These are phyloP conservation scores for Hippophae gyantsensis DNA, from an alignment of 306 rosid genomes.

Conservation along the genomic window DNA sequence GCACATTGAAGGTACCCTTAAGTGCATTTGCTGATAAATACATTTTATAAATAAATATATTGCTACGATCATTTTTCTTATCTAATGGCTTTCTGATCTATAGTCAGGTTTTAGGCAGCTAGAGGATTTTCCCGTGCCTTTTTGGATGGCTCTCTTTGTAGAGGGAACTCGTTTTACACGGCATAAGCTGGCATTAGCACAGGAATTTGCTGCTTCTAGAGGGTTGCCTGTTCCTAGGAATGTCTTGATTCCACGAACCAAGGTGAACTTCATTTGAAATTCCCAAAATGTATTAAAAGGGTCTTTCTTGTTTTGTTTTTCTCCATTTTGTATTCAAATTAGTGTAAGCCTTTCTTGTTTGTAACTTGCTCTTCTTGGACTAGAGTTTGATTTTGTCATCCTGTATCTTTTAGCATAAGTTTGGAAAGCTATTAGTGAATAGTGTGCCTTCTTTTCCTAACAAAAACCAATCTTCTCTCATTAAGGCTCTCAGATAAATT, in stretches of 20 bases:
- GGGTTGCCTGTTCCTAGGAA: slow-evolving; percentile 71
- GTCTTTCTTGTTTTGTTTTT: too few species aligned
- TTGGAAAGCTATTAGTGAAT: neutral
- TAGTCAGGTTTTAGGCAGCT: slow-evolving; percentile 60
- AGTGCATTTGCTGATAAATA: neutral
- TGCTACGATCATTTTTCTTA: neutral
- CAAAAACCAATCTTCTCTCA: neutral
- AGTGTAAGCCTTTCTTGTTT: too few species aligned
- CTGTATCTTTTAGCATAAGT: neutral
- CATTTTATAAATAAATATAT: neutral
- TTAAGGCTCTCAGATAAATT: neutral
- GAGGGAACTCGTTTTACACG: slow-evolving; percentile 90
- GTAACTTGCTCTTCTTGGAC: too few species aligned
- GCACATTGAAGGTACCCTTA: slow-evolving; percentile 43
- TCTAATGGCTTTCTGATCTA: slow-evolving; percentile 18
- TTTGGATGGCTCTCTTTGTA: slow-evolving; percentile 84
- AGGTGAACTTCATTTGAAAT: slow-evolving; percentile 34
- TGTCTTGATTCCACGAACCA: slow-evolving; percentile 83
- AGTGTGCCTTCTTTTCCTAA: neutral
- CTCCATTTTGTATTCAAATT: too few species aligned
- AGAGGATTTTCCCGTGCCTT: slow-evolving; percentile 53
- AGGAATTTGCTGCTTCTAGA: slow-evolving; percentile 67
- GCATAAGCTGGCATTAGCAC: slow-evolving; percentile 62
- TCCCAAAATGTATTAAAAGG: neutral
- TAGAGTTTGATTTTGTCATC: neutral